Conservation (phyloP, 768 basidiomycete species). For the Rhodocollybia butyracea region DNA sequence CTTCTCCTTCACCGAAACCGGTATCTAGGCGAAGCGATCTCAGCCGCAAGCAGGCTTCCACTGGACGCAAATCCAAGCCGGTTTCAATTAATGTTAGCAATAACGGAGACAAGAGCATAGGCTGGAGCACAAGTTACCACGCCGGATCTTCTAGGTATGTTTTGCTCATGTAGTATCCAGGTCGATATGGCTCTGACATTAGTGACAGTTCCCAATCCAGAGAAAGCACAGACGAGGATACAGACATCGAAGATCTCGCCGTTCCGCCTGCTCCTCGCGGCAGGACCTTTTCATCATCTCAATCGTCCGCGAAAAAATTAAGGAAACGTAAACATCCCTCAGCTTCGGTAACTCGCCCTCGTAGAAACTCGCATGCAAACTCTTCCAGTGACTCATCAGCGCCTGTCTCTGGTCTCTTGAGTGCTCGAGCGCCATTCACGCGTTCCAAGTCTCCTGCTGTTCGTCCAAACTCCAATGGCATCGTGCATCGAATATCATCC, state of each 20-base stretch:
- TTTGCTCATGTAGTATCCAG: background rate
- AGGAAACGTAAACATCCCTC: slow-evolving; percentile 15
- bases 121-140: slow-evolving; percentile 86
- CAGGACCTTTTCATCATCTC: slow-evolving; percentile 31
- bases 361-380: slow-evolving; percentile 27
- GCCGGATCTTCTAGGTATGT: slow-evolving; percentile 78
- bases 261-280: slow-evolving; percentile 40
- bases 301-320: slow-evolving; percentile 17
- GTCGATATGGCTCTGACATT: background rate
- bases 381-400: slow-evolving; percentile 39
- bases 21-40: slow-evolving; percentile 48
- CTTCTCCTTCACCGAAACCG: slow-evolving; percentile 69
- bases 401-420: slow-evolving; percentile 27
- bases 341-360: slow-evolving; percentile 20
- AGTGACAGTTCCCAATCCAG: slow-evolving; percentile 45
- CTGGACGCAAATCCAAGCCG: slow-evolving; percentile 31
- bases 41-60: slow-evolving; percentile 33
- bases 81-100: slow-evolving; percentile 13
- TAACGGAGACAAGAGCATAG: slow-evolving; percentile 33
- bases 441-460: slow-evolving; percentile 71
- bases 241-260: slow-evolving; percentile 51
- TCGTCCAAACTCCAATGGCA: slow-evolving; percentile 20
- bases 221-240: slow-evolving; percentile 53
- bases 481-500: slow-evolving; percentile 34
- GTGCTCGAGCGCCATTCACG: slow-evolving; percentile 50